Evolutionary conservation across 179 eudicot genomes (phyloP), one percentile per base, ranked within the genome.

Genomic region (Amaranthus tricolor): DNA sequence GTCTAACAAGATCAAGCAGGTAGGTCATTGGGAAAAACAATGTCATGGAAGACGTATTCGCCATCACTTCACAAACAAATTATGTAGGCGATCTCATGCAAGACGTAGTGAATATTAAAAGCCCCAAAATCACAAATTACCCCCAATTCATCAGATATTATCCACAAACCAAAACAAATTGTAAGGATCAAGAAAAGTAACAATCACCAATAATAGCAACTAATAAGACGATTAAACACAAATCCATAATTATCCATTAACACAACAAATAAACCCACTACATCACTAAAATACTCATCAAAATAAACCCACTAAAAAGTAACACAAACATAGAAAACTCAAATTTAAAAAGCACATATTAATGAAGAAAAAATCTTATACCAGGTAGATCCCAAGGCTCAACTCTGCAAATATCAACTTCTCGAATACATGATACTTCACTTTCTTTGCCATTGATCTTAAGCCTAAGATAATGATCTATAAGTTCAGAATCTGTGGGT

Each of bases 371-470:
- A 31, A 9, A 1, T 9, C 49, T 16, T 67, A 31, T 68, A 95
- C 99, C 92, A 15, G 99, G 99, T 59, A 95, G 84, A 80, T 95
- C 99, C 90, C 92, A 89, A 24, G 99, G 99, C 70, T 95, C 99
- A 60, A 79, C 84, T 74, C 89, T 89, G 75, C 99, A 96, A 72
- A 96, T 86, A 82, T 96, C 99, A 66, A 96, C 86, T 80, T 96
- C 99, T 0, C 86, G 85, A 50, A 96, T 96, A 47, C 88, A 86
- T 31, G 85, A 58, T 59, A 89, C 99, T 12, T 83, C 84, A 9
- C 74, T 79, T 5, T 88, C 81, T 66, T 67, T 76, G 0, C 97
- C 92, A 73, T 93, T 93, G 79, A 96, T 93, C 85, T 96, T 96
- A 43, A 77, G 79, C 53, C 89, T 73, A 8, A 96, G 80, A 69